Evolutionary conservation across 257 asterid genomes (phyloP), one percentile per base, ranked within the genome.

Genomic region (Cinchona pubescens): DNA sequence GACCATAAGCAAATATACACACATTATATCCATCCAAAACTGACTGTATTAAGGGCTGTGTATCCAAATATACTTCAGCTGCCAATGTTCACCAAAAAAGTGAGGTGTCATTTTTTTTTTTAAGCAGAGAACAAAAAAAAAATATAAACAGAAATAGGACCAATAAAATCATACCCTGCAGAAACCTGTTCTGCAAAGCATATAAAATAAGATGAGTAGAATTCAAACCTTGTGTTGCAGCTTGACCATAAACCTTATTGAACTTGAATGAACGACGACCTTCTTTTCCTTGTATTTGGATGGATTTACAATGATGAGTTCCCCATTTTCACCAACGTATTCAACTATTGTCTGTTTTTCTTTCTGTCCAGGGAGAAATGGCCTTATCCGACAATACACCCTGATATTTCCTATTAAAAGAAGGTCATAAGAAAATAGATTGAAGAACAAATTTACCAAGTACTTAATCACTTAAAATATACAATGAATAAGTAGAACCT

Each of bases 1-100:
- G 99, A 34, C 99, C 99, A 60, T 92, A 95, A 15, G 98, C 99
- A 75, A 95, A 93, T 64, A 95, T 95, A 27, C 99, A 95, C 5
- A 91, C 97, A 61, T 87, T 95, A 75, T 82, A 95, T 83, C 99
- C 99, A 86, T 95, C 99, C 80, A 95, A 82, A 83, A 92, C 99
- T 49, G 99, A 95, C 80, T 89, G 98, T 80, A 92, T 80, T 68
- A 95, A 75, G n/a, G 96, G 96, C 78, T 91, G 91, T 66, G 89
- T 91, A 81, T 92, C 99, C 65, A 82, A 71, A 78, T 83, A 95
- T 15, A 95, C 99, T 80, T 92, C 85, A 69, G 80, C 99, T 95
- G 94, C 83, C 79, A 67, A 75, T 60, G 56, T 72, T 66, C 38
- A 61, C n/a, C n/a, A 74, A 68, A 35, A 71, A n/a, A 56, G 58